Conservation (phyloP, 495 filamentous ascomycete genomes). For the Neurospora tetrasperma region DNA sequence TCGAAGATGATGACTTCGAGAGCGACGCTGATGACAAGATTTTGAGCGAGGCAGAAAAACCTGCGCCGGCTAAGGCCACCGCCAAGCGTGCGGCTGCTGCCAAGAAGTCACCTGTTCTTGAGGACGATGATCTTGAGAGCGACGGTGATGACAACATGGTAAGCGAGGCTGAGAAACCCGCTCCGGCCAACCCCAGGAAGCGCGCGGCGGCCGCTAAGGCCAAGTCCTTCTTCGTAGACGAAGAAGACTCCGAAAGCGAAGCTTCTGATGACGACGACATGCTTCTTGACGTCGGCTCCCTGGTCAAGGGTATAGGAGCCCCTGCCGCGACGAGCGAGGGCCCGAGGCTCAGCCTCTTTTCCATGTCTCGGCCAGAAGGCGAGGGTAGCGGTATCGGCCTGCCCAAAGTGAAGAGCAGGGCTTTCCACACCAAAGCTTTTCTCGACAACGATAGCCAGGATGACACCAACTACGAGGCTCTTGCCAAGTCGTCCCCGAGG, state of each 20-base stretch:
- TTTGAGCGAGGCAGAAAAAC: constrained; percentile 11
- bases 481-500: constrained; percentile 48
- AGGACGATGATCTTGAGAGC: constrained; percentile 1
- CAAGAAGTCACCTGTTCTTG: neutral
- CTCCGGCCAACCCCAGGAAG: neutral
- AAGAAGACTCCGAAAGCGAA: constrained; percentile 29
- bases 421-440: constrained; percentile 32
- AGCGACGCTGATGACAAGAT: constrained; percentile 31
- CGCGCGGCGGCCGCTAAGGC: constrained; percentile 9
- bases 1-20: constrained; percentile 28
- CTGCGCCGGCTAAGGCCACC: neutral
- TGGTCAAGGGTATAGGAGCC: constrained; percentile 82
- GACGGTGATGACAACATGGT: neutral
- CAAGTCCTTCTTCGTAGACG: constrained; percentile 23
- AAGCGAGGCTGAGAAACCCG: neutral
- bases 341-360: constrained; percentile 56
- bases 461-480: constrained; percentile 80
- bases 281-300: constrained; percentile 72
- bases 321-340: constrained; percentile 30
- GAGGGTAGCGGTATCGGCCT: constrained; percentile 19
- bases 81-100: neutral
- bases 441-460: constrained; percentile 51
- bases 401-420: constrained; percentile 43
- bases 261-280: constrained; percentile 46
- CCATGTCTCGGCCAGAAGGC: constrained; percentile 53